phyloP scores from a whole-genome alignment of 2,329 filamentous ascomycete species.

The Bipolaris oryzae region DNA sequence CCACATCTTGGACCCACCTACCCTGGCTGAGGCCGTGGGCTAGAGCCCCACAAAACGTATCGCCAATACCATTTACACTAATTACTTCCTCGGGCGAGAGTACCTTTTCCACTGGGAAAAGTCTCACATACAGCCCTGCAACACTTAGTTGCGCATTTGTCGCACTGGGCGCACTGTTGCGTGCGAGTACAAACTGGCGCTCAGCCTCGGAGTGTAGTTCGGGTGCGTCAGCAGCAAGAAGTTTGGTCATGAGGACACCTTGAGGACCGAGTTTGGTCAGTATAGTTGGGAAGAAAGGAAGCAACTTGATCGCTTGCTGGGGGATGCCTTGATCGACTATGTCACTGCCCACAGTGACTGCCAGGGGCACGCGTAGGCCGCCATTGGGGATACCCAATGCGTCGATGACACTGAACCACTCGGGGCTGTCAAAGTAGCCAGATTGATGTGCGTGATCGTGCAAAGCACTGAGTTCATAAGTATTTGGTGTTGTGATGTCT shows the following conservation, averaged over 20 bases:
- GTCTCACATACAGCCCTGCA: conserved; percentile 81
- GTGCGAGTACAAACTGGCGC: conserved; percentile 73
- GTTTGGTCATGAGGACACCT: conserved; percentile 76
- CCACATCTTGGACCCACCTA: conserved; percentile 63
- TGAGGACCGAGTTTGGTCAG: conserved; percentile 80
- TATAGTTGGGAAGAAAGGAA: conserved; percentile 86
- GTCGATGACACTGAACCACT: conserved; percentile 84
- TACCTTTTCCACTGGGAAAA: conserved; percentile 68
- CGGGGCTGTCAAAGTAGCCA: conserved; percentile 69
- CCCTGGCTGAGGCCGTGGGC: conserved; percentile 73
- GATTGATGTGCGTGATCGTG: conserved; percentile 70
- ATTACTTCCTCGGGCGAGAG: conserved; percentile 70
- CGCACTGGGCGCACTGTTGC: conserved; percentile 60
- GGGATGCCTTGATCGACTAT: conserved; percentile 83
- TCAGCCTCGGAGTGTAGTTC: conserved; percentile 67
- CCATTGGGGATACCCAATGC: conserved; percentile 74
- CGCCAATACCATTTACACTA: conserved; percentile 92
- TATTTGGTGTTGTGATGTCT: conserved; percentile 81
- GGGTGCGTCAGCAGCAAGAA: conserved; percentile 71
- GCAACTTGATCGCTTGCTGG: conserved; percentile 79
- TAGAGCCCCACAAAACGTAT: conserved; percentile 87
- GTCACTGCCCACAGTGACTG: conserved; percentile 66
- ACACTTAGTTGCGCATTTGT: conserved; percentile 52
- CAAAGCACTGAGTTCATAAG: conserved; percentile 80
- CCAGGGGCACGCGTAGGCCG: conserved; percentile 73